Conservation (phyloP, 1,284 basidiomycete genomes). For the Pisolithus thermaeus region DNA sequence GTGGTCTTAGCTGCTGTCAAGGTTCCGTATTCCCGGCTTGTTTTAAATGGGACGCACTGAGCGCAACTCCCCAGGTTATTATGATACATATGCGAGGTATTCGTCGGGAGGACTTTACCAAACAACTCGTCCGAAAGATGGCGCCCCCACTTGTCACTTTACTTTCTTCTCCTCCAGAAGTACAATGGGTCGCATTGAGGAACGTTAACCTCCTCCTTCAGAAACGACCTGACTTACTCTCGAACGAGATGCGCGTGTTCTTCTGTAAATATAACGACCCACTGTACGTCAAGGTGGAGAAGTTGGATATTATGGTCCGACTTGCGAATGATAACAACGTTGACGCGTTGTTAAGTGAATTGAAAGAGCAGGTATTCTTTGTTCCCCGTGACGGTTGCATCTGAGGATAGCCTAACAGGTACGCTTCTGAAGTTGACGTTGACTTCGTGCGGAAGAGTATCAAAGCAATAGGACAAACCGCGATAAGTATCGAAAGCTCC, state of each 20-base stretch:
- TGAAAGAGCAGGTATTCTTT: conserved; percentile 75
- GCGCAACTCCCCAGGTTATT: conserved; percentile 59
- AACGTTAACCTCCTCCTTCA: conserved; percentile 97
- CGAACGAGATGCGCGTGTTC: conserved; percentile 97
- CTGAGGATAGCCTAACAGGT: conserved; percentile 41
- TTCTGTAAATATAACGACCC: conserved; percentile 99
- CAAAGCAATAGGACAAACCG: conserved; percentile 93
- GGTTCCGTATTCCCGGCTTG: conserved; percentile 37
- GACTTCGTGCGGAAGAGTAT: conserved; percentile 96
- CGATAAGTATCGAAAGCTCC: conserved; percentile 90
- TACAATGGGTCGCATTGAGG: conserved; percentile 96
- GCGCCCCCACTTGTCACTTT: conserved; percentile 89
- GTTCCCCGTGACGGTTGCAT: neutral
- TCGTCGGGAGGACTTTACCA: conserved; percentile 79
- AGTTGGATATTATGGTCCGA: conserved; percentile 97
- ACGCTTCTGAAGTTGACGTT: conserved; percentile 96
- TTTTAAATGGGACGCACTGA: neutral
- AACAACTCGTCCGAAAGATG: conserved; percentile 92
- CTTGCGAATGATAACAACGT: conserved; percentile 90
- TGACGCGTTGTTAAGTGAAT: conserved; percentile 88
- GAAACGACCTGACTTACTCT: conserved; percentile 83
- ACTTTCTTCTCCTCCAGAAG: conserved; percentile 72
- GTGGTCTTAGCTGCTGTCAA: conserved; percentile 95
- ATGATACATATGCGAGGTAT: conserved; percentile 94
- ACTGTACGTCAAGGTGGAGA: conserved; percentile 96